Percentiles rank a stretch among this genome's conserved stretches.
These are phyloP conservation scores for Asterella californica DNA, from an alignment of 225 moss, liverwort and hornwort species.

Conservation along the genomic window DNA sequence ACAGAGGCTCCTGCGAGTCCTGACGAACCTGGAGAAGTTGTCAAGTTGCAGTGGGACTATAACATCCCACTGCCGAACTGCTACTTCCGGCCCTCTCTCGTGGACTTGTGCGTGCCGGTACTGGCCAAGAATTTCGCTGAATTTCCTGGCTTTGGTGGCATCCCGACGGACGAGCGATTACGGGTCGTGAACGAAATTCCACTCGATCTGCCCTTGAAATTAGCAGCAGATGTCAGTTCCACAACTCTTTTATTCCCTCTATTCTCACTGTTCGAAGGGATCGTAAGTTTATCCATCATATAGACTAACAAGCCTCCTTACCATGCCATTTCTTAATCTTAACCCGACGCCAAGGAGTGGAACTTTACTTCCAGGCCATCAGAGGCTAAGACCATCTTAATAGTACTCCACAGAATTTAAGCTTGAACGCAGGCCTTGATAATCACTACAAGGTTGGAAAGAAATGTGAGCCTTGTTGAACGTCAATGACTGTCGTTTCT, in stretches of 20 bases:
- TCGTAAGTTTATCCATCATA: background rate
- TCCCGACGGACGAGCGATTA: constrained; percentile 42
- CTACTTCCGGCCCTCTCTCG: constrained; percentile 61
- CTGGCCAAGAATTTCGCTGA: constrained; percentile 56
- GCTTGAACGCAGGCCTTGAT: too few species aligned
- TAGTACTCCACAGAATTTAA: too few species aligned
- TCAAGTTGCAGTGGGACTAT: constrained; percentile 30
- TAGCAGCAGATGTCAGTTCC: constrained; percentile 63
- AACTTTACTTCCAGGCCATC: too few species aligned
- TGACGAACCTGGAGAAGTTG: background rate
- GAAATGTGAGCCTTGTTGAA: background rate
- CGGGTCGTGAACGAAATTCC: constrained; percentile 55
- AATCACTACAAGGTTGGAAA: too few species aligned
- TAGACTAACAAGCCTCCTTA: too few species aligned
- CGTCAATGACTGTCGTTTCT: background rate
- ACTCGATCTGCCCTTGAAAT: constrained; percentile 60
- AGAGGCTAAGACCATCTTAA: too few species aligned
- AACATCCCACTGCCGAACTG: constrained; percentile 38
- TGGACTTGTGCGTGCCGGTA: constrained; percentile 70
- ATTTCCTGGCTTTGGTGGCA: constrained; percentile 57
- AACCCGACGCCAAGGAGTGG: too few species aligned
- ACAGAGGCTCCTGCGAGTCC: background rate
- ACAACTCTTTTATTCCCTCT: too few species aligned
- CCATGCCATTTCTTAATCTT: too few species aligned
- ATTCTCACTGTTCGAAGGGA: background rate